Base-by-base conservation (phyloP, 2,329 filamentous ascomycete species). In the Paracorniculantispora psalliotae region DNA sequence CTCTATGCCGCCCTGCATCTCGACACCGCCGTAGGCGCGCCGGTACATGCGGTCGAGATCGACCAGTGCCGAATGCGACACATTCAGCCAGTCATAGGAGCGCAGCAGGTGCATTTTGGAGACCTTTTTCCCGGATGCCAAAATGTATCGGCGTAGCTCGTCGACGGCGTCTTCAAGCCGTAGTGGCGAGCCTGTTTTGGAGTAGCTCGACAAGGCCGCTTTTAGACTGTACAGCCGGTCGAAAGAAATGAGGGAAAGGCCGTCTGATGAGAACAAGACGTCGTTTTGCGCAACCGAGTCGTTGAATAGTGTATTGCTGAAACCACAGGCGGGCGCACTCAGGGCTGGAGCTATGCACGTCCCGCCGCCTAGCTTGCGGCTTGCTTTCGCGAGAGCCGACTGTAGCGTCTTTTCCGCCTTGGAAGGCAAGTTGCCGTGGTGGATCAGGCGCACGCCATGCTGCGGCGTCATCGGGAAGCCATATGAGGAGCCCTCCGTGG, bases 221-320 rank as follows among this genome's bases (percentile, higher is more conserved):
- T 87, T 87, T 73, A 89, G 83, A 44, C 81, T 84, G 72, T 87
- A 89, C 48, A 87, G 70, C 52, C 83, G 78, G 69, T 88, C 85
- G 12, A 87, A 76, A 0, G 83, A 78, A 15, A 87, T 68, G 8
- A 89, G 72, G 0, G 79, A 85, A 12, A 89, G 75, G 19, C 83
- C 83, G 26, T 82, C 80, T 2, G 81, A 79, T 2, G 79, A 79
- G 74, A 86, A 88, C 56, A 88, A 75, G 25, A 83, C 71, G 60
- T 86, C 81, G 67, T 86, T 84, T 64, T 88, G 86, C 43, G 72
- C 67, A 26, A 85, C 73, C 28, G 83, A 87, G 59, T 79, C 77
- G 57, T 77, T 75, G 50, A 87, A 75, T 17, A 88, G 74, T 53
- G 81, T 77, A 43, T 73, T 72, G 3, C 79, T 79, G 7, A 84